Base-by-base conservation (phyloP, 768 basidiomycete genomes). In the Podaxis rugospora region DNA sequence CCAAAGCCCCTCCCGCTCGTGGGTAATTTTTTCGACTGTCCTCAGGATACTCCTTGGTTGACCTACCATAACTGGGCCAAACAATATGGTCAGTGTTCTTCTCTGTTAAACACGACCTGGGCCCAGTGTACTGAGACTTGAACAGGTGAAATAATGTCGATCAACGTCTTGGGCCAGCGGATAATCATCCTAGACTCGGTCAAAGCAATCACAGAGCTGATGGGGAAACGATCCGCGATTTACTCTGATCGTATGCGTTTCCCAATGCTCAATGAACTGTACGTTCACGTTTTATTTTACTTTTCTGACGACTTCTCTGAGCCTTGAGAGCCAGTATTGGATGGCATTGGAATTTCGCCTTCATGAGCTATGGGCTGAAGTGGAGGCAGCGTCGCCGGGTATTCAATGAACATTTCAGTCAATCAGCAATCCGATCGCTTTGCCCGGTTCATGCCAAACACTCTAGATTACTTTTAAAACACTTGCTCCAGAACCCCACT, bases 371-470 rank as follows among this genome's bases (percentile, higher is more conserved):
- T 21, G 51, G 37, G 4, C 25, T 21, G 16, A 28, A 11, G 23
- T 56, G 63, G 65, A 56, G 60, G 40, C 44, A 57, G 37, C 50
- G 57, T 13, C 50, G 60, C 13, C 14, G 57, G 16, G 32, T 59
- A n/a, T 51, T 59, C 40, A 53, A 47, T 28, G 39, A 50, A 13
- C 46, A 60, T 39, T 61, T 51, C 55, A 64, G 25, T 55, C 58
- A 57, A 52, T 63, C 44, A 42, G 58, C 36, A 62, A 59, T 65
- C 66, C 16, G 80, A 79, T n/a, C 72, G 72, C 13, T 65, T 81
- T 51, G 80, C 77, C 11, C 66, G 71, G 6, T 69, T 71, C 27
- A 53, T 11, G 21, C 51, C 23, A 11, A 39, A 18, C 49, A 63
- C 11, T 25, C 53, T 6, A 39, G 25, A 2, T 16, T 47, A 40